Conservation (phyloP, 352 stramenopile species). For the Pythium folliculosum region DNA sequence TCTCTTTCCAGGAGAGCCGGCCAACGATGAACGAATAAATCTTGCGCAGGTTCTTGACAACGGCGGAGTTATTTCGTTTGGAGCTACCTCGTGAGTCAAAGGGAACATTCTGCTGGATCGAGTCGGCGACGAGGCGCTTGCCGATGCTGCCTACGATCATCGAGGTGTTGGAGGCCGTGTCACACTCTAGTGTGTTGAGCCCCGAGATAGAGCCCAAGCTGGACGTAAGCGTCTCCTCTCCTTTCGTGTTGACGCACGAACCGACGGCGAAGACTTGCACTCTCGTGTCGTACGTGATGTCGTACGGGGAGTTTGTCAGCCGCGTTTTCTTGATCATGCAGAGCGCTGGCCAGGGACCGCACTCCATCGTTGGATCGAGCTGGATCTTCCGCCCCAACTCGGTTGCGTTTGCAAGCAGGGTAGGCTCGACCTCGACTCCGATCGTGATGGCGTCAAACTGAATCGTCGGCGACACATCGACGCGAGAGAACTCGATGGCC, state of each 20-base stretch:
- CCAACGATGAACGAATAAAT: constrained; percentile 45
- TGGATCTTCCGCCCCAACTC: neutral
- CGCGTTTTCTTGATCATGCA: neutral
- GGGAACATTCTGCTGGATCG: constrained; percentile 19
- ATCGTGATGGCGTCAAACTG: constrained; percentile 13
- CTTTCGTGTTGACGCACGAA: neutral
- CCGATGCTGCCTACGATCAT: constrained; percentile 47
- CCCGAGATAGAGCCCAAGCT: neutral
- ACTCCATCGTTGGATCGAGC: neutral
- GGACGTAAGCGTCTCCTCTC: neutral
- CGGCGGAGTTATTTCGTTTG: constrained; percentile 4
- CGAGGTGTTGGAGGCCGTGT: neutral
- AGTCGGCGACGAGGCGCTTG: constrained; percentile 38
- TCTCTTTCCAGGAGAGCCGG: constrained; percentile 34
- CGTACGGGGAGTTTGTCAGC: neutral
- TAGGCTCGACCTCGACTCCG: neutral
- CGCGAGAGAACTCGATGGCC: constrained; percentile 2
- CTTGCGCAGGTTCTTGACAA: constrained; percentile 36
- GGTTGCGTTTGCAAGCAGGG: neutral
- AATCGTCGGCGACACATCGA: neutral
- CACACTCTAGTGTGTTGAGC: neutral
- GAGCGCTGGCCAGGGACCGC: constrained; percentile 10
- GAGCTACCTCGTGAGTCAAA: neutral
- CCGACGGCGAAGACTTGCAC: neutral
- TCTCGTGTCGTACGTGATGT: neutral